Evolutionary conservation across 192 early-diverging fungal genomes (phyloP), one percentile per base, ranked within the genome.

Genomic region (Piromyces finnis): DNA sequence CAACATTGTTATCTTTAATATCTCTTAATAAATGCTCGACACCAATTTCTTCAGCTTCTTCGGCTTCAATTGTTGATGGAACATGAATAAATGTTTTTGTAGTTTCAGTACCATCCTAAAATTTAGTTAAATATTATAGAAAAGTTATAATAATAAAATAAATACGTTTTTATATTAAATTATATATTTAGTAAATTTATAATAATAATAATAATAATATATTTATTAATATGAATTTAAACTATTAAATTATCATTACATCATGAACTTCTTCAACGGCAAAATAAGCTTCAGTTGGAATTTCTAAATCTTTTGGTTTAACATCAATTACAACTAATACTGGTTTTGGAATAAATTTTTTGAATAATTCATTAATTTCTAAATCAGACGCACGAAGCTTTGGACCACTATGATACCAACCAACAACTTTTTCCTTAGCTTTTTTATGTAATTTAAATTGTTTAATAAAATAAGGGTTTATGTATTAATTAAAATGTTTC

Each of bases 1-100:
- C 97, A 29, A 94, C 92, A n/a, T 94, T 90, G 79, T 92, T 97
- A 85, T 99, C 98, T 85, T 98, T 99, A 84, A 99, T 97, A 83
- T 99, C 98, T 80, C 98, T 92, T 79, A 99, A 88, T 83, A 99
- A 87, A 81, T 99, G 98, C 84, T 99, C 98, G 1, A 99, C 98
- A 36, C 98, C 98, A 85, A 99, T 98, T 84, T 99, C 98, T 88
- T 99, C 98, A n/a, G 97, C 94, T 86, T 99, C 98, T 84, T 99
- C 98, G 9, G 98, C 98, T 41, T 96, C 97, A 81, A 99, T 97
- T 78, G 93, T 90, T 17, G 95, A 96, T 3, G 94, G 95, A 28
- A 98, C 93, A 84, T 99, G 96, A 84, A 94, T 92, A 87, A 99
- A 99, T 9, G 98, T 98, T 84, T 95, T 94, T 37, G 96, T 97